phyloP scores from a whole-genome alignment of 2,329 filamentous ascomycete genomes.

The Diaporthe vaccinii region DNA sequence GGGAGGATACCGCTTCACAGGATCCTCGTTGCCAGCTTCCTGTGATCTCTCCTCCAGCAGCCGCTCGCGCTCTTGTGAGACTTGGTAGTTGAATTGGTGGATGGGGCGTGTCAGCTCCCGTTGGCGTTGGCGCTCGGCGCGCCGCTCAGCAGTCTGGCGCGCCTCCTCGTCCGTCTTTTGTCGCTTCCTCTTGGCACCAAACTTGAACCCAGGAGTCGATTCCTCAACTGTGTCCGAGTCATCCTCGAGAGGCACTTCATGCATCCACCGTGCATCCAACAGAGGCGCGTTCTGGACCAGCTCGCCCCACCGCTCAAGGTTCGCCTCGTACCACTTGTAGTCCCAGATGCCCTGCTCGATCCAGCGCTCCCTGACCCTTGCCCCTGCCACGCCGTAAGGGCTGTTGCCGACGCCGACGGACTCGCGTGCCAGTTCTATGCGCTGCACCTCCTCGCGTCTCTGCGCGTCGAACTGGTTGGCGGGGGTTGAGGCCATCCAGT shows the following conservation, averaged over 20 bases:
- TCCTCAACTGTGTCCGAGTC: not conserved
- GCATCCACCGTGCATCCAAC: not conserved
- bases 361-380: slow-evolving; percentile 42
- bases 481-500: not conserved
- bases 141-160: not conserved
- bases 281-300: not conserved
- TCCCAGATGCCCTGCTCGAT: slow-evolving; percentile 45
- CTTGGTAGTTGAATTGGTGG: slow-evolving; percentile 14
- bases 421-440: not conserved
- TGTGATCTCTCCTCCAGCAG: not conserved
- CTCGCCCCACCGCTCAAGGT: not conserved
- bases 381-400: not conserved
- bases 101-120: not conserved
- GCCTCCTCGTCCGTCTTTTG: slow-evolving; percentile 9
- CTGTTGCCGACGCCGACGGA: not conserved
- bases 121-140: not conserved
- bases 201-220: not conserved
- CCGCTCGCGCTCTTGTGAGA: not conserved
- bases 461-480: not conserved
- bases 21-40: not conserved
- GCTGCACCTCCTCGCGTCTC: not conserved
- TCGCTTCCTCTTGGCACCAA: not conserved
- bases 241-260: not conserved
- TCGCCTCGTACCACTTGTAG: slow-evolving; percentile 35
- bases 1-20: not conserved